These are phyloP conservation scores for Candida argentea DNA, from an alignment of 805 yeast species.

Conservation along the genomic window DNA sequence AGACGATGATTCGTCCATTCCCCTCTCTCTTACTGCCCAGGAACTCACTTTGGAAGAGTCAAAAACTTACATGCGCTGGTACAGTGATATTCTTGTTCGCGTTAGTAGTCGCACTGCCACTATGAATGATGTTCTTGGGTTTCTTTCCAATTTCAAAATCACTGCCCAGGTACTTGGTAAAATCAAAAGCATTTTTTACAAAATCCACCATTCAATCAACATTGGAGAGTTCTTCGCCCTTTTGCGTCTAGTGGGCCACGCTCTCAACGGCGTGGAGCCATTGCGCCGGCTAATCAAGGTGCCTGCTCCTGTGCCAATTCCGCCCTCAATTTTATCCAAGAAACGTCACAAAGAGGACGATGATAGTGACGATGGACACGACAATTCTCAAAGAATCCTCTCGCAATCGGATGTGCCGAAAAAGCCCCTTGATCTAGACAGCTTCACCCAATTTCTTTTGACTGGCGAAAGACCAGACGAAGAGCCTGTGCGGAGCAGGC, in stretches of 20 bases:
- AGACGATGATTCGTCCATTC: constrained; percentile 33
- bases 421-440: constrained; percentile 64
- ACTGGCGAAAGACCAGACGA: constrained; percentile 67
- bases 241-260: constrained; percentile 68
- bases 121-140: constrained; percentile 67
- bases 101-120: constrained; percentile 58
- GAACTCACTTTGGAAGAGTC: constrained; percentile 72
- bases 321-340: constrained; percentile 63
- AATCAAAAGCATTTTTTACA: constrained; percentile 41
- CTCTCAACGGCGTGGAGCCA: constrained; percentile 46
- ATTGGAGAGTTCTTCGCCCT: constrained; percentile 89
- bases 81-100: constrained; percentile 69
- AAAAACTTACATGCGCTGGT: constrained; percentile 88
- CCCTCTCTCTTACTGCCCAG: constrained; percentile 53
- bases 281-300: constrained; percentile 40
- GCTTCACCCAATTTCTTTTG: constrained; percentile 72
- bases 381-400: too few relatives aligned
- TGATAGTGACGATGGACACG: constrained; percentile 14
- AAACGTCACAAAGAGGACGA: constrained; percentile 42
- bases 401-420: constrained; percentile 1
- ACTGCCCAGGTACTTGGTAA: constrained; percentile 38
- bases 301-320: constrained; percentile 64
- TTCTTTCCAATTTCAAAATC: constrained; percentile 69
- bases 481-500: constrained; percentile 23
- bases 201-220: constrained; percentile 50